Conservation (phyloP, 352 stramenopile genomes). For the Phytophthora tentaculata region DNA sequence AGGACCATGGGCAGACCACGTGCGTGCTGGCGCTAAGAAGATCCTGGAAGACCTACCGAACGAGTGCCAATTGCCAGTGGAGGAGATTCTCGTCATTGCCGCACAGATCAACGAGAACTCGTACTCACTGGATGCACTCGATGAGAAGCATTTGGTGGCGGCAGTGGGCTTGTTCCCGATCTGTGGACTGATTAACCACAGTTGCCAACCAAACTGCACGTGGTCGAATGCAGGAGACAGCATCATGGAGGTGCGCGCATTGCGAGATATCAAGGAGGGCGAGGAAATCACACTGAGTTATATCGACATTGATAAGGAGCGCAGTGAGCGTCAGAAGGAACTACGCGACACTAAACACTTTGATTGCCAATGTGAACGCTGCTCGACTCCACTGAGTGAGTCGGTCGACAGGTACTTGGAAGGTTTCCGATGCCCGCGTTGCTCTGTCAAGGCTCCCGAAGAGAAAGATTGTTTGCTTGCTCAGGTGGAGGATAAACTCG, state of each 20-base stretch:
- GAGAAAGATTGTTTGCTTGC: slow-evolving; percentile 29
- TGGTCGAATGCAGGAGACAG: slow-evolving; percentile 54
- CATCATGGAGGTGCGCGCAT: slow-evolving; percentile 41
- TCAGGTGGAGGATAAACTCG: slow-evolving; percentile 30
- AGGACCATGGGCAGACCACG: slow-evolving; percentile 38
- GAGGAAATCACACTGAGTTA: slow-evolving; percentile 61
- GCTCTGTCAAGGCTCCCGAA: slow-evolving; percentile 19
- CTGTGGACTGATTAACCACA: slow-evolving; percentile 57
- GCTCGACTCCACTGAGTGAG: slow-evolving; percentile 32
- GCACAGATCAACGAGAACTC: slow-evolving; percentile 64
- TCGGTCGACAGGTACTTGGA: slow-evolving; percentile 49
- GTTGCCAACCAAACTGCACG: slow-evolving; percentile 52
- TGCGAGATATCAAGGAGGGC: slow-evolving; percentile 44
- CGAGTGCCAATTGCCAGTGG: slow-evolving; percentile 45
- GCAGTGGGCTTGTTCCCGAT: slow-evolving; percentile 54
- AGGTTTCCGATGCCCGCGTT: slow-evolving; percentile 42
- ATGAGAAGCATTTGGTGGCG: slow-evolving; percentile 44
- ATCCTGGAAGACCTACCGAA: slow-evolving; percentile 45
- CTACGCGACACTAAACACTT: slow-evolving; percentile 59
- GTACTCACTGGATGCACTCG: slow-evolving; percentile 50
- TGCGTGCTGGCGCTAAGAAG: slow-evolving; percentile 35
- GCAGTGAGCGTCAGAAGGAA: slow-evolving; percentile 38
- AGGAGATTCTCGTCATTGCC: slow-evolving; percentile 51
- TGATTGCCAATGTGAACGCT: slow-evolving; percentile 52
- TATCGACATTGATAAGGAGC: slow-evolving; percentile 54